Evolutionary conservation across 331 rosid species (phyloP), one percentile per base, ranked within the genome.

Genomic region (Erythrophleum ivorense): DNA sequence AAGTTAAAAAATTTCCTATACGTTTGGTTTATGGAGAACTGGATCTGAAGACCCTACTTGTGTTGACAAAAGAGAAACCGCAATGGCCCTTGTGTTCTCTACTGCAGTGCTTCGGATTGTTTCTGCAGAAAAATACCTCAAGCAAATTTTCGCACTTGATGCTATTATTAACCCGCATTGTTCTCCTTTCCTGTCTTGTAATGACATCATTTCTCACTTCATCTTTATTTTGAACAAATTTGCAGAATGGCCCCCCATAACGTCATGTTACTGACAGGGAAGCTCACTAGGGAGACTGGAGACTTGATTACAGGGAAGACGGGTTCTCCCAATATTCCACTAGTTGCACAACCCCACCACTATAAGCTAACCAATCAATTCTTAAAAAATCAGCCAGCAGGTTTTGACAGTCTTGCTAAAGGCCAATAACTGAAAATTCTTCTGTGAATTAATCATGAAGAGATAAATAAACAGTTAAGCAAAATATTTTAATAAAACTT

Each of bases 261-360:
- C 38, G 73, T 50, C 80, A 73, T 67, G 73, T 24, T 63, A 67
- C 19, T n/a, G 55, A 78, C 68, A 58, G 68, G 5, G 21, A 62
- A 53, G 64, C 58, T 63, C 64, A 40, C n/a, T 4, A 55, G 11
- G 69, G 69, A 49, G 78, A 80, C 40, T 63, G 43, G 70, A 63
- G 45, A 38, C 58, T 80, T 63, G 82, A 80, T 69, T 77, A 73
- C 63, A 82, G 73, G 80, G 87, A 85, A 82, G 83, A 88, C 78
- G 12, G 83, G 78, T 80, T 80, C 83, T 69, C 67, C 78, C 73
- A 82, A 55, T 58, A 85, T 80, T 78, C 81, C 84, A 80, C 73
- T 50, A 71, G 41, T 53, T 71, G 59, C 41, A 33, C 77, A 57
- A 76, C 84, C 89, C 91, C 80, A 89, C 92, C 87, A 80, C 85